Percentiles rank a stretch among this genome's conserved stretches.
Evolutionary conservation across 352 stramenopile genomes (phyloP).

Genomic region (Phytophthora multivora): DNA sequence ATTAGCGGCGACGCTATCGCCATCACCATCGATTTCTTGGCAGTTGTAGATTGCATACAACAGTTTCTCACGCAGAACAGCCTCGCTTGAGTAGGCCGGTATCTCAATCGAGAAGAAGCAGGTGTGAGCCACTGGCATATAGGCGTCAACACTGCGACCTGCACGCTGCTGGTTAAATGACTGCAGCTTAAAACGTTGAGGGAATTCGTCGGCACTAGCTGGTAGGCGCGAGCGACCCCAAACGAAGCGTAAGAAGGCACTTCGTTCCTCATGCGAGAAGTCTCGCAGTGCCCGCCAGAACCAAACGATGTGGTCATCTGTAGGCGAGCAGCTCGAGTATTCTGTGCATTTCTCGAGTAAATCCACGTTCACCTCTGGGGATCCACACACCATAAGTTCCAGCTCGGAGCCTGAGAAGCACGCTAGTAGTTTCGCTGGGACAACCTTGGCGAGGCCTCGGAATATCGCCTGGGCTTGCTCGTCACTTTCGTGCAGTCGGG

Average conservation of each 20-base stretch:
- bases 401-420: constrained; percentile 85
- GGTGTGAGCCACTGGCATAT: constrained; percentile 97
- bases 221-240: constrained; percentile 92
- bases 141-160: constrained; percentile 63
- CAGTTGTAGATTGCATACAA: constrained; percentile 95
- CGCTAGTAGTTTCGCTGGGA: constrained; percentile 71
- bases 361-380: constrained; percentile 79
- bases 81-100: constrained; percentile 91
- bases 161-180: constrained; percentile 75
- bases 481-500: constrained; percentile 82
- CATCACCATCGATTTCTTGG: constrained; percentile 92
- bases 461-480: constrained; percentile 51
- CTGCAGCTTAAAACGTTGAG: constrained; percentile 92
- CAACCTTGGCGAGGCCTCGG: constrained; percentile 73
- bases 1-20: constrained; percentile 79
- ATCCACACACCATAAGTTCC: constrained; percentile 87
- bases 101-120: constrained; percentile 98
- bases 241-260: constrained; percentile 90
- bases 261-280: constrained; percentile 86
- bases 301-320: constrained; percentile 82
- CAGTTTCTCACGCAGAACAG: constrained; percentile 78
- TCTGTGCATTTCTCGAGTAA: constrained; percentile 85
- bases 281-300: constrained; percentile 85
- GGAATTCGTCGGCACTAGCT: constrained; percentile 79
- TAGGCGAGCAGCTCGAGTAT: constrained; percentile 80